These are phyloP conservation scores for Neurospora africana DNA, from an alignment of 495 filamentous ascomycete genomes.

Conservation along the genomic window DNA sequence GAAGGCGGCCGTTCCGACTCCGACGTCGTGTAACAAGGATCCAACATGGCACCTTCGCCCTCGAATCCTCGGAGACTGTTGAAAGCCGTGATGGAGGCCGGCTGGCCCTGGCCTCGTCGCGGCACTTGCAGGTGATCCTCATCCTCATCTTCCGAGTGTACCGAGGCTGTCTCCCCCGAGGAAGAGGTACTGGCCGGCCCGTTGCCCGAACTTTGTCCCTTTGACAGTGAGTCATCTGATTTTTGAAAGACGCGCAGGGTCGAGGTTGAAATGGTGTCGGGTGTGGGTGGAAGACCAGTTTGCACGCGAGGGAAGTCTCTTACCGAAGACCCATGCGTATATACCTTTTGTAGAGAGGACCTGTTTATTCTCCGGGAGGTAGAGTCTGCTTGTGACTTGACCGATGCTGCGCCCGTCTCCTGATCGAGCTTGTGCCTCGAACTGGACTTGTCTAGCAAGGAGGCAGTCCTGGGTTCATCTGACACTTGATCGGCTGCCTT, in stretches of 20 bases:
- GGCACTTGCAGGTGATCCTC: background rate
- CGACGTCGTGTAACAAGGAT: conserved; percentile 2
- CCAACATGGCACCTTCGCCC: background rate
- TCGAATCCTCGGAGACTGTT: conserved; percentile 14
- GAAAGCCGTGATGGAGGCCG: conserved; percentile 17
- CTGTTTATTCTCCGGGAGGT: background rate
- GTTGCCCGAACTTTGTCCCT: conserved; percentile 10
- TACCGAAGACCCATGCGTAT: conserved; percentile 24
- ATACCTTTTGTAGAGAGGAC: conserved; percentile 22
- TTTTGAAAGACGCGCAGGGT: conserved; percentile 32
- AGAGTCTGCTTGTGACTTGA: background rate
- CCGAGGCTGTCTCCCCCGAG: conserved; percentile 16
- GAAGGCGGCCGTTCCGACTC: conserved; percentile 22
- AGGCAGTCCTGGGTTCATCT: background rate
- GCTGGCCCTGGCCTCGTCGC: conserved; percentile 2
- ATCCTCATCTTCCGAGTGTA: background rate
- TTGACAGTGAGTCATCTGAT: conserved; percentile 26
- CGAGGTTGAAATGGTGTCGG: conserved; percentile 43
- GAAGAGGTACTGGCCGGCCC: conserved; percentile 13
- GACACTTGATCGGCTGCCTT: background rate
- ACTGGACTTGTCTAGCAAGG: background rate
- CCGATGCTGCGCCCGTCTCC: background rate
- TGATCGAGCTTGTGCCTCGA: background rate
- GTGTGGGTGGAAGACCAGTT: conserved; percentile 39
- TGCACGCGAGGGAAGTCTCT: conserved; percentile 16